Conservation (phyloP, 441 rosid genomes). For the Populus trichocarpa region DNA sequence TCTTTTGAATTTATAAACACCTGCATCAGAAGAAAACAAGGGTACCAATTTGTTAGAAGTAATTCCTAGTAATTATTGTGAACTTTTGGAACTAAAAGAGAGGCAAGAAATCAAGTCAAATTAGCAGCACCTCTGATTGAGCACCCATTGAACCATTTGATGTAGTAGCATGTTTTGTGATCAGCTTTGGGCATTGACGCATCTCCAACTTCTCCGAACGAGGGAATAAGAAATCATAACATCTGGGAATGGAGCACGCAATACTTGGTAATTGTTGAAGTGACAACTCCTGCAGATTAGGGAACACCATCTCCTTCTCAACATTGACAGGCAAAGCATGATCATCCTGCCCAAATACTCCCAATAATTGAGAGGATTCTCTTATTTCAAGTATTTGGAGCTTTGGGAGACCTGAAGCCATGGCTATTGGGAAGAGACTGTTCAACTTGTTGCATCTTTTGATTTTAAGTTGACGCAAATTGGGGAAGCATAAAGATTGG, state of each 20-base stretch:
- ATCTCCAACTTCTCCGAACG: no score
- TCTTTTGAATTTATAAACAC: no score
- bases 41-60: no score
- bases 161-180: no score
- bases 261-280: neutral
- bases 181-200: no score
- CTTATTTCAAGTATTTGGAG: neutral
- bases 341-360: neutral
- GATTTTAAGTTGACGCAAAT: neutral
- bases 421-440: neutral
- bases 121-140: no score
- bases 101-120: no score
- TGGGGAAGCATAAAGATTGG: neutral
- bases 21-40: no score
- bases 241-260: neutral
- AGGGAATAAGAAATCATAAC: no score
- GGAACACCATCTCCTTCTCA: slow-evolving; percentile 7
- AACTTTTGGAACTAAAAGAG: no score
- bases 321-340: neutral
- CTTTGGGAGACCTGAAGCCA: neutral
- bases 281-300: neutral
- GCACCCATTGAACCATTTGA: no score
- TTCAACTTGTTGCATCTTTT: neutral
- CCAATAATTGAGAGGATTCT: neutral
- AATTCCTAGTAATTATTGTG: no score